A percentile compares a stretch with the other conserved stretches of the same genome.
These are phyloP conservation scores for Solanum gracilifrons DNA, from an alignment of 257 asterid species.

Conservation along the genomic window DNA sequence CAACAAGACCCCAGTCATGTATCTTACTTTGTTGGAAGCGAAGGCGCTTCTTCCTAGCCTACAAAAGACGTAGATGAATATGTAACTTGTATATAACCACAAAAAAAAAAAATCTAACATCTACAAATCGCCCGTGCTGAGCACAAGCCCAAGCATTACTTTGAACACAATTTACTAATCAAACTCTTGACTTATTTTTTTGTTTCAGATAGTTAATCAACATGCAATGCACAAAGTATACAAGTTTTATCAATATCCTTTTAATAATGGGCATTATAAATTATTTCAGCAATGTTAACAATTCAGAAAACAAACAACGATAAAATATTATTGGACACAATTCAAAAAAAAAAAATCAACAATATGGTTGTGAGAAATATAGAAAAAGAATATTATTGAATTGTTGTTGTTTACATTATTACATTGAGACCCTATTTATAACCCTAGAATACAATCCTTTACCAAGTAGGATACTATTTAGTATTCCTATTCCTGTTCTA, in stretches of 20 bases:
- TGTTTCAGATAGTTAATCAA: not conserved
- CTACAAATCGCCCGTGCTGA: not conserved
- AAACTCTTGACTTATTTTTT: not conserved
- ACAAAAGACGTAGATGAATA: constrained; percentile 3
- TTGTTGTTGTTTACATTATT: too few relatives aligned
- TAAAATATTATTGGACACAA: not conserved
- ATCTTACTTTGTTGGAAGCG: constrained; percentile 94
- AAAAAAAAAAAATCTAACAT: not conserved
- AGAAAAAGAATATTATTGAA: too few relatives aligned
- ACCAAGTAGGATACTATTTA: too few relatives aligned
- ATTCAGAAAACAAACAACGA: not conserved
- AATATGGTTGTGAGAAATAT: too few relatives aligned
- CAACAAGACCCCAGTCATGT: constrained; percentile 98
- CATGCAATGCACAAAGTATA: not conserved
- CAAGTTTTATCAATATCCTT: not conserved
- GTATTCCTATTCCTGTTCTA: too few relatives aligned
- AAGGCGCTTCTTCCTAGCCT: constrained; percentile 90
- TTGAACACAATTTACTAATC: not conserved
- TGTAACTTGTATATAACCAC: not conserved
- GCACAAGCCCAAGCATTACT: not conserved
- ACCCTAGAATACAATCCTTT: too few relatives aligned
- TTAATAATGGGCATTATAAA: not conserved
- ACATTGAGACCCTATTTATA: too few relatives aligned
- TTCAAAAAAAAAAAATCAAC: not conserved
- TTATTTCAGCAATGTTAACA: not conserved